Evolutionary conservation across 352 stramenopile genomes (phyloP).

Genomic region (Globisporangium polare): DNA sequence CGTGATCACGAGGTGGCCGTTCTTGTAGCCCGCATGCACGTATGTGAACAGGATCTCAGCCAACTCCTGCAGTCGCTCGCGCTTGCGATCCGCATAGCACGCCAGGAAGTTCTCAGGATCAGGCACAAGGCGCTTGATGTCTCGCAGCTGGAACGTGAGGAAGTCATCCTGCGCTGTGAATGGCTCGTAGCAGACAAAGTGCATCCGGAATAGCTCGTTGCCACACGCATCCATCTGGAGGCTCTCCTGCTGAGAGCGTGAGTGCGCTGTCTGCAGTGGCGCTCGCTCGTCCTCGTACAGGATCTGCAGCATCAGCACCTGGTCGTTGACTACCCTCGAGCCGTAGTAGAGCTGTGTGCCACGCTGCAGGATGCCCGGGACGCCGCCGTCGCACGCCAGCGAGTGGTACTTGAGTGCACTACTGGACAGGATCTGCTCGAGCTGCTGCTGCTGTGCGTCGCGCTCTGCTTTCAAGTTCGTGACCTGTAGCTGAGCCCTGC

Average conservation of each 20-base stretch:
- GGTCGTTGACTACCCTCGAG: conserved; percentile 30
- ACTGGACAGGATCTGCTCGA: conserved; percentile 54
- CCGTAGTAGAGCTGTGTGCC: conserved; percentile 38
- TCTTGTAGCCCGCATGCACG: conserved; percentile 62
- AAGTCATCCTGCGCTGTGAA: conserved; percentile 41
- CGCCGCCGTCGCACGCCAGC: conserved; percentile 33
- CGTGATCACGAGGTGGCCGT: conserved; percentile 54
- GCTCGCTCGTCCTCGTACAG: conserved; percentile 45
- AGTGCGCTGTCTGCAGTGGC: not conserved
- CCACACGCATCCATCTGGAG: conserved; percentile 13
- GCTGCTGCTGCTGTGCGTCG: conserved; percentile 27
- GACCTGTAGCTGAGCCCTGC: conserved; percentile 39
- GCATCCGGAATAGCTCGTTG: conserved; percentile 39
- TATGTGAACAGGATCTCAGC: conserved; percentile 41
- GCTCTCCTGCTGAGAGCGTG: not conserved
- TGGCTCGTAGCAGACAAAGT: conserved; percentile 51
- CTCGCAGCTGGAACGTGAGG: conserved; percentile 42
- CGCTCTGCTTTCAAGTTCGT: conserved; percentile 31
- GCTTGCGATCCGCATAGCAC: conserved; percentile 19
- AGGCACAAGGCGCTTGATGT: conserved; percentile 36
- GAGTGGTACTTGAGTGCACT: conserved; percentile 51
- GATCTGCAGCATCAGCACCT: conserved; percentile 55
- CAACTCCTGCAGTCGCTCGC: conserved; percentile 36
- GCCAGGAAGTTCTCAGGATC: conserved; percentile 39
- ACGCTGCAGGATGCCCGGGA: conserved; percentile 52